Evolutionary conservation across 306 rosid species (phyloP), one percentile per base, ranked within the genome.

Genomic region (Canavalia gladiata): DNA sequence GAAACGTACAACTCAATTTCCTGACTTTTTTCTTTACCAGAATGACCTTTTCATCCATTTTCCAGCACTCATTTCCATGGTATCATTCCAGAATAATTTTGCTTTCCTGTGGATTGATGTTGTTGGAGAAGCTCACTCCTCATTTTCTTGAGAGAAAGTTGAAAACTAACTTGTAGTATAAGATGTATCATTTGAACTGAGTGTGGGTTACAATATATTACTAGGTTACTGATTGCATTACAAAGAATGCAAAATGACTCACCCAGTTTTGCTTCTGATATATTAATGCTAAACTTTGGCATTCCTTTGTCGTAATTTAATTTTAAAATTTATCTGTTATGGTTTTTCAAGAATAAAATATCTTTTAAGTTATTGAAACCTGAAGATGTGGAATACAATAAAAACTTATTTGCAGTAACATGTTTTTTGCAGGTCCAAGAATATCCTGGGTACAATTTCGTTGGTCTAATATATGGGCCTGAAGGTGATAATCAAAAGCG

Each of bases 401-500:
- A 71, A 57, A 69, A 42, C 74, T 67, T 72, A 42, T 75, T 63
- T 83, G 83, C 57, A 75, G 71, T 73, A 54, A 83, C 83, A 49
- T 72, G 52, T 76, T 68, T 86, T 76, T 68, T 86, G 47, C 91
- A 95, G 99, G 94, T 93, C 74, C 92, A 89, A 79, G 89, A 87
- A 64, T 88, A 88, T 90, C 97, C 98, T 45, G 89, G 89, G 31
- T 87, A 86, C 87, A 95, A 91, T 85, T 90, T 95, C 87, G 62
- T 90, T 81, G 87, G 90, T 76, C 87, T 93, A 60, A 88, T 95
- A 87, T 87, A 82, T 79, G 99, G 99, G 55, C 86, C 91, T 39
- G 90, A 84, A 84, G 94, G 97, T 78, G 97, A 95, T 77, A 95
- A 91, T 82, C 90, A 90, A 83, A 95, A 88, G 90, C 96, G 83